phyloP scores from a whole-genome alignment of 805 yeast species.

The Metschnikowia sp. region DNA sequence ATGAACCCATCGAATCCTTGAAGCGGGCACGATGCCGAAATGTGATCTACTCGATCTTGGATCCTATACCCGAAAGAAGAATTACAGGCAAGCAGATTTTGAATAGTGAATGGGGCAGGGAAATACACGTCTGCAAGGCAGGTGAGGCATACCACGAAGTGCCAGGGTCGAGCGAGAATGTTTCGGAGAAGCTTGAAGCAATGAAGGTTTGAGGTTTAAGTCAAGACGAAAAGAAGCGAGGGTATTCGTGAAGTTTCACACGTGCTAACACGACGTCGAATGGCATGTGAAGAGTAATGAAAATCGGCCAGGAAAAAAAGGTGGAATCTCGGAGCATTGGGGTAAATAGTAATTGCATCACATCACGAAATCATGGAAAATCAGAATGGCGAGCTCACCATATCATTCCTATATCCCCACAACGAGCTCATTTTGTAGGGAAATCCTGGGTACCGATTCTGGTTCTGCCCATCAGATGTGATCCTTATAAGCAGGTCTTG shows the following conservation, averaged over 20 bases:
- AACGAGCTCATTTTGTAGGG: too few relatives aligned
- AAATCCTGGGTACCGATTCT: too few relatives aligned
- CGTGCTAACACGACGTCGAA: background rate
- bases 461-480: too few relatives aligned
- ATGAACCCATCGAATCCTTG: conserved; percentile 83
- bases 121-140: conserved; percentile 73
- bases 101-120: conserved; percentile 95
- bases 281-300: too few relatives aligned
- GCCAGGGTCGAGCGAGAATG: background rate
- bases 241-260: background rate
- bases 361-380: too few relatives aligned
- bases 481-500: too few relatives aligned
- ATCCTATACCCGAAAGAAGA: conserved; percentile 85
- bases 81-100: conserved; percentile 84
- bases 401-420: too few relatives aligned
- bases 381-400: too few relatives aligned
- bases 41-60: conserved; percentile 88
- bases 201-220: background rate
- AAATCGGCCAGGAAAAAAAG: too few relatives aligned
- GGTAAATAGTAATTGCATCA: too few relatives aligned
- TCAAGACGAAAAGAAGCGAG: background rate
- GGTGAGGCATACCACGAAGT: conserved; percentile 37
- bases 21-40: conserved; percentile 88
- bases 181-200: conserved; percentile 1
- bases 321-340: too few relatives aligned